Conservation (phyloP, 352 stramenopile species). For the Phytophthora sp. region DNA sequence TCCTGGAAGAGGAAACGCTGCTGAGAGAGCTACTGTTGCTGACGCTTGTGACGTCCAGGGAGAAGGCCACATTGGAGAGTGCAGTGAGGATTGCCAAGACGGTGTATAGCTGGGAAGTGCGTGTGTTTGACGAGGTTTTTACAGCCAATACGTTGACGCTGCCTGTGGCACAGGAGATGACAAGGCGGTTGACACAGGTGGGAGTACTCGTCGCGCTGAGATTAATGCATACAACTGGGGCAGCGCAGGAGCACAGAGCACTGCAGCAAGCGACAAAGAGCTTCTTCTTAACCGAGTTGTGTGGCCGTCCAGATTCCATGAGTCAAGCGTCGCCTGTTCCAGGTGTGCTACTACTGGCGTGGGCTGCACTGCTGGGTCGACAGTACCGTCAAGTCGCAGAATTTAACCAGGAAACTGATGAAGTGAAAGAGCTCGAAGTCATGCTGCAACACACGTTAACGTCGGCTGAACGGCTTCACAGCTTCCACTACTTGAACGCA, state of each 20-base stretch:
- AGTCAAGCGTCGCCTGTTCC: slow-evolving; percentile 34
- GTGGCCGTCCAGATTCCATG: slow-evolving; percentile 1
- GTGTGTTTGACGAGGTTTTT: slow-evolving; percentile 42
- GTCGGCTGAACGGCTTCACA: slow-evolving; percentile 46
- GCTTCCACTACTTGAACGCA: slow-evolving; percentile 64
- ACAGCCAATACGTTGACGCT: slow-evolving; percentile 31
- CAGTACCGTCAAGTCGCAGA: slow-evolving; percentile 34
- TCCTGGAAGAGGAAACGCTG: slow-evolving; percentile 64
- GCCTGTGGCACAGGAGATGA: slow-evolving; percentile 23
- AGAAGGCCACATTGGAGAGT: slow-evolving; percentile 40
- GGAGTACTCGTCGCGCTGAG: slow-evolving; percentile 43
- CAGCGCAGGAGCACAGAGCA: slow-evolving; percentile 19
- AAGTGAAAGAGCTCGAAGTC: slow-evolving; percentile 37
- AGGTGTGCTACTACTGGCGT: slow-evolving; percentile 61
- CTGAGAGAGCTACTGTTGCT: slow-evolving; percentile 65
- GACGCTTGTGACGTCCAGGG: slow-evolving; percentile 46
- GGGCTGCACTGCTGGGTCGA: slow-evolving; percentile 58
- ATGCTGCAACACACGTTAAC: slow-evolving; percentile 53
- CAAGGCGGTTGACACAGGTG: slow-evolving; percentile 38
- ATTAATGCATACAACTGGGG: slow-evolving; percentile 38
- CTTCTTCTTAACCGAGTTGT: slow-evolving; percentile 46
- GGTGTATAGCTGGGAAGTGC: slow-evolving; percentile 43
- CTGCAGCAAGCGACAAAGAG: slow-evolving; percentile 27
- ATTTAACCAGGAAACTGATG: slow-evolving; percentile 11
- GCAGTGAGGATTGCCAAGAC: slow-evolving; percentile 47